These are phyloP conservation scores for Dactylellina haptotyla DNA, from an alignment of 2,329 filamentous ascomycete genomes.

Conservation along the genomic window DNA sequence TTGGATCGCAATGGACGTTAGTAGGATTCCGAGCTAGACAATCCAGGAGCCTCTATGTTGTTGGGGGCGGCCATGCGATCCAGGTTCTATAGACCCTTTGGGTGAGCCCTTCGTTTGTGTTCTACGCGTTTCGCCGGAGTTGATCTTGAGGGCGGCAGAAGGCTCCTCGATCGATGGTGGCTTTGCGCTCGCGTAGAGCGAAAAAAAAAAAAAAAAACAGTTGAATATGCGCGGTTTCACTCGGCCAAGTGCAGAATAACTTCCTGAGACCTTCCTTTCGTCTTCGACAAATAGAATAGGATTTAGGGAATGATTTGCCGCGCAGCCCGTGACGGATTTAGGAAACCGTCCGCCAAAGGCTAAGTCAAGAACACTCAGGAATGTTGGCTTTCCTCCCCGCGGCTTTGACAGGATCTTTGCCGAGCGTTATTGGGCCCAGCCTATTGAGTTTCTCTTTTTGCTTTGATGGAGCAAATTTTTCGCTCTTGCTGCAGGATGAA, in stretches of 20 bases:
- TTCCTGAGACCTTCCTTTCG: constrained; percentile 9
- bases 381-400: too few species aligned
- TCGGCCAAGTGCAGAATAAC: constrained; percentile 3
- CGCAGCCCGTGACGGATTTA: too few species aligned
- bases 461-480: too few species aligned
- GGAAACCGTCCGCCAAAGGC: not conserved
- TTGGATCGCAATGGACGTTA: too few species aligned
- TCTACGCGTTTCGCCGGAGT: constrained; percentile 6
- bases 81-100: not conserved
- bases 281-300: not conserved
- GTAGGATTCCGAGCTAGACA: constrained; percentile 4
- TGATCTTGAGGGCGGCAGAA: not conserved
- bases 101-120: not conserved
- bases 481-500: not conserved
- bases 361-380: too few species aligned
- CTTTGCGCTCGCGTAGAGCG: constrained; percentile 4
- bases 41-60: constrained; percentile 18
- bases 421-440: too few species aligned
- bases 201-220: constrained; percentile 3
- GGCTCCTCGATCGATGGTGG: constrained; percentile 5
- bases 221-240: constrained; percentile 24
- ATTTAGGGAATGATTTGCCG: constrained; percentile 10
- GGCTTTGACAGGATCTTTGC: not conserved
- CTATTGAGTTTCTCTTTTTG: too few species aligned
- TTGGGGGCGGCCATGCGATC: not conserved